Evolutionary conservation across 2,329 filamentous ascomycete species (phyloP), one percentile per base, ranked within the genome.

Genomic region (Cladosporium sp.): DNA sequence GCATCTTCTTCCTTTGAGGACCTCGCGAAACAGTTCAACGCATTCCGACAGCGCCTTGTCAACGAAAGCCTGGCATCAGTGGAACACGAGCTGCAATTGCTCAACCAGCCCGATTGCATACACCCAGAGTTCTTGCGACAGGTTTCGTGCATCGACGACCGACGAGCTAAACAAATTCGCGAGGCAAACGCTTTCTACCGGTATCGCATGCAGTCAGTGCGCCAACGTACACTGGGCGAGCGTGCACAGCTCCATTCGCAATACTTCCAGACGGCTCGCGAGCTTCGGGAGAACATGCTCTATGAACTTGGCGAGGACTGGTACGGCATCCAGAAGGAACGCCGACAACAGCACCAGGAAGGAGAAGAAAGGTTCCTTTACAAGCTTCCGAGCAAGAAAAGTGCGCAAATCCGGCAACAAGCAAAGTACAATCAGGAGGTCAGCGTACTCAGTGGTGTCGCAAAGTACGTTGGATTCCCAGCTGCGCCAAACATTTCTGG

Each of bases 391-490:
- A 87, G 89, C 59, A 89, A 89, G 68, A 87, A 89, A 67, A 86
- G 89, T 30, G 89, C 93, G 72, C 91, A 94, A 73, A 86, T 96
- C 67, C 85, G 88, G 67, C 91, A 97, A 68, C 93, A 96, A 71
- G 86, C 93, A 58, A 91, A 93, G 56, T 98, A 98, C 81, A 98
- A 97, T 76, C 91, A 90, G 70, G 95, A 99, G 76, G 93, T 99
- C 5, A 96, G 93, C 0, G 88, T 97, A 30, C 81, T 99, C 65
- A 89, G 93, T 6, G 94, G 94, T 43, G 85, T 98, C 60, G 93
- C 94, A 39, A 98, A 97, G 79, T 93, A 97, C 76, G 89, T 96
- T 73, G 95, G 95, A 26, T 99, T 99, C 79, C 95, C 95, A 39
- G 93, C 94, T 34, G 95, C 93, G n/a, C 95, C 95, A 23, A 85